Evolutionary conservation across 805 yeast genomes (phyloP), one percentile per base, ranked within the genome.

Genomic region (Metschnikowia sp.): DNA sequence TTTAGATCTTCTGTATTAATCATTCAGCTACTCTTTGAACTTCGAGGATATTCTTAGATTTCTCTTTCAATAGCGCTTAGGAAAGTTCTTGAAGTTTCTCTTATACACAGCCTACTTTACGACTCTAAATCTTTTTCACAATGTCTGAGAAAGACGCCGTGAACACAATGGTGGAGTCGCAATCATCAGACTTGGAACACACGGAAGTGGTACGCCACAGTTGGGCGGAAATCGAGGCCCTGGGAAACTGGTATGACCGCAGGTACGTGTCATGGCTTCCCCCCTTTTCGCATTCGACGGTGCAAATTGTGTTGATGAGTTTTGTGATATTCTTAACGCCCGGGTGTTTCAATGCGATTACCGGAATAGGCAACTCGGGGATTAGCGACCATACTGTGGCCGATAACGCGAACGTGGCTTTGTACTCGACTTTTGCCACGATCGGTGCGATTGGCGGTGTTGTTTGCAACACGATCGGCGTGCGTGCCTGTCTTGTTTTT

Each of bases 361-460:
- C 73, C 30, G 81, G 81, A 56, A 64, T 77, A 42, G 80, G 80
- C 42, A 79, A 77, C 44, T 69, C 76, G 28, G 76, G 77, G 44
- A 64, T 66, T 54, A 60, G 66, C 39, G 61, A 63, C 48, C 68
- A 66, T 43, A 53, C 54, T 26, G 71, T 74, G 26, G 69, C 77
- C 34, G 75, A 76, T 54, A 70, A 77, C 54, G 75, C 82, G 15
- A 69, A 68, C 49, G 78, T 76, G 37, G 83, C 84, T 8, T 65
- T 80, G 36, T 73, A 80, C 59, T 69, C 76, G 37, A 75, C 81
- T 1, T 81, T 81, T 56, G 82, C 83, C 26, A 67, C 77, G n/a
- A 54, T 79, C 49, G 84, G 84, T 10, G 78, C 80, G 61, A 72
- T 80, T 51, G 75, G 79, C 10, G 85, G 85, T 54, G 70, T 81